These are phyloP conservation scores for Caloboletus firmus DNA, from an alignment of 1,284 basidiomycete species.

Conservation along the genomic window DNA sequence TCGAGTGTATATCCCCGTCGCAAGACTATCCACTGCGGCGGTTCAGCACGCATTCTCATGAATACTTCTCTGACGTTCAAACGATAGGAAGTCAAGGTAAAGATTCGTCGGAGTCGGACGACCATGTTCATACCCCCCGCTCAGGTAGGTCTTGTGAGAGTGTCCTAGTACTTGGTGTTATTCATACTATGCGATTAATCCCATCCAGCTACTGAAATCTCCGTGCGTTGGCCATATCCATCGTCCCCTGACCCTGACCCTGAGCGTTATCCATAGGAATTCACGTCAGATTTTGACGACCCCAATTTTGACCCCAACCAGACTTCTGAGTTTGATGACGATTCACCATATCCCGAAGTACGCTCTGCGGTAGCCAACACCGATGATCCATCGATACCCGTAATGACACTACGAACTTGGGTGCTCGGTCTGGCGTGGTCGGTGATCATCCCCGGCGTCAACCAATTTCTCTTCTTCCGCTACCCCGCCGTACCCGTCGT, in stretches of 20 bases:
- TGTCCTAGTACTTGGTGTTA: background rate
- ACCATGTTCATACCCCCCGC: conserved; percentile 15
- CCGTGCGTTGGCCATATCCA: conserved; percentile 14
- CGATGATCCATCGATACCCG: conserved; percentile 41
- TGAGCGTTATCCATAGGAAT: conserved; percentile 5
- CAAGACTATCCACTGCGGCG: conserved; percentile 21
- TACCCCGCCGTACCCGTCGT: conserved; percentile 50
- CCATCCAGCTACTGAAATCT: conserved; percentile 15
- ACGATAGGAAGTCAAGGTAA: conserved; percentile 28
- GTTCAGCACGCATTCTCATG: conserved; percentile 6
- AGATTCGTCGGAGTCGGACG: conserved; percentile 19
- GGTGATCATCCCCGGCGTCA: conserved; percentile 52
- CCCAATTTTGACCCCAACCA: conserved; percentile 48
- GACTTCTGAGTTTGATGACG: conserved; percentile 34
- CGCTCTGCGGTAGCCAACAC: conserved; percentile 44
- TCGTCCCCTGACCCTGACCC: background rate
- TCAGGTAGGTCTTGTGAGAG: conserved; percentile 20
- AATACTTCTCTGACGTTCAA: conserved; percentile 13
- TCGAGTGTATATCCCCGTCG: conserved; percentile 15
- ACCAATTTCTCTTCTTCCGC: conserved; percentile 58
- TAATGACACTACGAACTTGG: conserved; percentile 31
- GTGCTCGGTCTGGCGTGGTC: conserved; percentile 49
- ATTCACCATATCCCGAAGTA: conserved; percentile 47
- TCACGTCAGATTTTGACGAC: conserved; percentile 36
- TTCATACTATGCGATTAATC: background rate